phyloP scores from a whole-genome alignment of 208 protist genomes.

The Crithidia thermophila region DNA sequence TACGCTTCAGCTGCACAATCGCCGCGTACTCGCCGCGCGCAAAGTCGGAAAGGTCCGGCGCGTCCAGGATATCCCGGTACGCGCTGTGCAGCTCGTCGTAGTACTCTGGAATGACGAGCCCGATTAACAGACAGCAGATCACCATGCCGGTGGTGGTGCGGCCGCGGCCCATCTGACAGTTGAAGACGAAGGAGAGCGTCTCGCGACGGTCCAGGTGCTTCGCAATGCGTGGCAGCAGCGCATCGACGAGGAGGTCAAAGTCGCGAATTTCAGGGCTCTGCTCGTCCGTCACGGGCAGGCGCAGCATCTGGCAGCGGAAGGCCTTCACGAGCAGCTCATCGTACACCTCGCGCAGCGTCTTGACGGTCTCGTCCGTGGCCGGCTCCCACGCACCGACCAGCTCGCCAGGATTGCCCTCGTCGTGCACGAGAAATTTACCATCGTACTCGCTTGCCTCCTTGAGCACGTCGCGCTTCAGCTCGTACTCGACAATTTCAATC shows the following conservation, averaged over 20 bases:
- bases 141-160: constrained; percentile 92
- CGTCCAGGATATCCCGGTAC: constrained; percentile 67
- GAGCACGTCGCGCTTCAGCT: constrained; percentile 77
- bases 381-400: constrained; percentile 83
- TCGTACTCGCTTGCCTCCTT: constrained; percentile 77
- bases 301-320: constrained; percentile 65
- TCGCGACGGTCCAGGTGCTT: constrained; percentile 72
- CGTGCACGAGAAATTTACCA: constrained; percentile 85
- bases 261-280: constrained; percentile 80
- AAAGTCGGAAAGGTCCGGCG: constrained; percentile 48
- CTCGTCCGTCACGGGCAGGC: constrained; percentile 88
- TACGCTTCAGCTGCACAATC: constrained; percentile 82
- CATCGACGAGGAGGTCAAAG: constrained; percentile 74
- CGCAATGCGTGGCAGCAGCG: constrained; percentile 73
- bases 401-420: constrained; percentile 86
- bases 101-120: constrained; percentile 82
- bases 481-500: constrained; percentile 79
- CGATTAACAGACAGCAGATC: constrained; percentile 86
- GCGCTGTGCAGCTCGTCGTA: constrained; percentile 81
- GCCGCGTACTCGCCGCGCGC: constrained; percentile 74
- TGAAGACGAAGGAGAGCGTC: constrained; percentile 90
- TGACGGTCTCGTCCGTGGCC: constrained; percentile 70
- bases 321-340: constrained; percentile 57
- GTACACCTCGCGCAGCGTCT: constrained; percentile 86
- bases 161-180: constrained; percentile 91